phyloP scores from a whole-genome alignment of 1,284 basidiomycete genomes.

The Cutaneotrichosporon sp. region DNA sequence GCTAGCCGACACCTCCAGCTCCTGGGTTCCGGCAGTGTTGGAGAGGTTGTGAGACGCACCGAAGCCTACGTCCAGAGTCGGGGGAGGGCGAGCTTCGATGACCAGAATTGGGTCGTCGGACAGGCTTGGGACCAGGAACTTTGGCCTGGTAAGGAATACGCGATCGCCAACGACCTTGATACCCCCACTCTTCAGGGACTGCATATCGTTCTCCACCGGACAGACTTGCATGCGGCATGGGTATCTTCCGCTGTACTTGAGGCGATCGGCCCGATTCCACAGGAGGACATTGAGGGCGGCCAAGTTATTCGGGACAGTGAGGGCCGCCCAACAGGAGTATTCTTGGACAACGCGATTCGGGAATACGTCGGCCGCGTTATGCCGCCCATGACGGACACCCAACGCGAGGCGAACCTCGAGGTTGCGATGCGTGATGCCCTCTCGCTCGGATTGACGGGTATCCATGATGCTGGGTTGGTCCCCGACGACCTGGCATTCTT shows the following conservation, averaged over 20 bases:
- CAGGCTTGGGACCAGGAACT: slow-evolving; percentile 90
- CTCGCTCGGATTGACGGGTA: slow-evolving; percentile 70
- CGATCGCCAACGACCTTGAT: slow-evolving; percentile 71
- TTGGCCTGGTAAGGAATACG: slow-evolving; percentile 63
- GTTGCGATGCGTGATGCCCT: slow-evolving; percentile 67
- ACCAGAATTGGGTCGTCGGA: slow-evolving; percentile 71
- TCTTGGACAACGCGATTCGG: slow-evolving; percentile 49
- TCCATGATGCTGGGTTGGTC: slow-evolving; percentile 73
- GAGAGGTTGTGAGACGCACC: slow-evolving; percentile 65
- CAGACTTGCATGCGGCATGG: slow-evolving; percentile 85
- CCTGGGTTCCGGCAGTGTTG: slow-evolving; percentile 58
- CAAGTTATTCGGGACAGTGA: slow-evolving; percentile 65
- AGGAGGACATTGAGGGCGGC: slow-evolving; percentile 68
- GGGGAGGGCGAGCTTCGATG: slow-evolving; percentile 56
- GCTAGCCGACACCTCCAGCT: slow-evolving; percentile 64
- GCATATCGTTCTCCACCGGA: slow-evolving; percentile 67
- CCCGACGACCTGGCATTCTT: slow-evolving; percentile 65
- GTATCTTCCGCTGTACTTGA: slow-evolving; percentile 67
- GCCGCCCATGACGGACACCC: slow-evolving; percentile 63
- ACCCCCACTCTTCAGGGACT: slow-evolving; percentile 64
- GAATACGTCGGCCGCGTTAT: slow-evolving; percentile 51
- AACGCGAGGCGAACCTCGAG: slow-evolving; percentile 64
- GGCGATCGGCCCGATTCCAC: slow-evolving; percentile 59
- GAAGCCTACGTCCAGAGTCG: slow-evolving; percentile 60
- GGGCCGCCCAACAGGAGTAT: slow-evolving; percentile 70